Evolutionary conservation across 2,329 filamentous ascomycete species (phyloP).

Genomic region (Malbranchea cinnamomea): DNA sequence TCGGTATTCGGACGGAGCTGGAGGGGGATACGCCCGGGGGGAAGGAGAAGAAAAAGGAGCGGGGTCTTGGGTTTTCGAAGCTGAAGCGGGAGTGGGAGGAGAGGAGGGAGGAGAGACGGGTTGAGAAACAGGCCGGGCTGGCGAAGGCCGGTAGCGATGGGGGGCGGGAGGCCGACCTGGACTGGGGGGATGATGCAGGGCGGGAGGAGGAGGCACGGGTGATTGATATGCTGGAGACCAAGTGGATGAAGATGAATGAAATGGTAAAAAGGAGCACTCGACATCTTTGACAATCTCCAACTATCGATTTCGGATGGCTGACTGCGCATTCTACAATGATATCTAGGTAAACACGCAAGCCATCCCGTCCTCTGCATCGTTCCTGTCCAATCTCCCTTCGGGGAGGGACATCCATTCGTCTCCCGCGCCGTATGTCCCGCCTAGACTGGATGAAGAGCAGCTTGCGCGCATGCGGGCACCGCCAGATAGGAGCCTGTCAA

Average conservation of each 20-base stretch:
- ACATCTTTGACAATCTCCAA: too few species aligned
- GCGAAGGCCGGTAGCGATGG: slow-evolving; percentile 14
- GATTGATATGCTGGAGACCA: slow-evolving; percentile 69
- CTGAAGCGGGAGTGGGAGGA: slow-evolving; percentile 63
- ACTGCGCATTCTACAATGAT: background rate
- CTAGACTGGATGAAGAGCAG: slow-evolving; percentile 47
- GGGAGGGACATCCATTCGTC: slow-evolving; percentile 67
- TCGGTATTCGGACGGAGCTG: slow-evolving; percentile 43
- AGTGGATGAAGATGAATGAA: slow-evolving; percentile 89
- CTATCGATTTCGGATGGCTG: too few species aligned
- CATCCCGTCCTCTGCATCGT: slow-evolving; percentile 54
- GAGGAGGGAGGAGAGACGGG: slow-evolving; percentile 60
- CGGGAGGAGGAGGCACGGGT: slow-evolving; percentile 72
- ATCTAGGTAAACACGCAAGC: slow-evolving; percentile 61
- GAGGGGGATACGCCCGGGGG: slow-evolving; percentile 23
- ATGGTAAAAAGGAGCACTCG: too few species aligned
- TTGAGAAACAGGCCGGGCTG: slow-evolving; percentile 49
- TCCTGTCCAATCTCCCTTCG: slow-evolving; percentile 69
- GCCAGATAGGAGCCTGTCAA: slow-evolving; percentile 4
- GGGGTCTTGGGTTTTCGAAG: slow-evolving; percentile 27
- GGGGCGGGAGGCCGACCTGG: slow-evolving; percentile 20
- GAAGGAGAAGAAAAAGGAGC: slow-evolving; percentile 16
- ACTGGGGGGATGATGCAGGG: slow-evolving; percentile 60
- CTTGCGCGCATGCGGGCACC: slow-evolving; percentile 29
- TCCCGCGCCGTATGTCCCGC: slow-evolving; percentile 52